These are phyloP conservation scores for Tylopilus orsonianus DNA, from an alignment of 1,284 basidiomycete species.

Conservation along the genomic window DNA sequence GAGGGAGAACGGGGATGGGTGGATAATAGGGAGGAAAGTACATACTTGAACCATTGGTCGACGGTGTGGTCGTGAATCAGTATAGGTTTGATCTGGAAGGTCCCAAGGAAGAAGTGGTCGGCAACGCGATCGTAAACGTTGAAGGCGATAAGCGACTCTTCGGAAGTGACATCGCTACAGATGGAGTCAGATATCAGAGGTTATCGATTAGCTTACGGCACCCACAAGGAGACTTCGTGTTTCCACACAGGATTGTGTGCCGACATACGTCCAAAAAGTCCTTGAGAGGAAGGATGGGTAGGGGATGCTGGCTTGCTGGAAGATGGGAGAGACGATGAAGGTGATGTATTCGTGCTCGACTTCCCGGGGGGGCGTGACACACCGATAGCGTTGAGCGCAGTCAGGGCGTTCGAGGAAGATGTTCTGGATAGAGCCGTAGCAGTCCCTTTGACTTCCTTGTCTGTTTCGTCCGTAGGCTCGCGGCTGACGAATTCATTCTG, in stretches of 20 bases:
- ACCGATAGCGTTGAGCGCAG: conserved; percentile 68
- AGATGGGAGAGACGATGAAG: conserved; percentile 41
- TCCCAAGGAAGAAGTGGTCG: conserved; percentile 90
- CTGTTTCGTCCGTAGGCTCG: conserved; percentile 84
- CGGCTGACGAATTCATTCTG: conserved; percentile 98
- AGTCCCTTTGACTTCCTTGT: conserved; percentile 83
- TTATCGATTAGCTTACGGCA: conserved; percentile 22
- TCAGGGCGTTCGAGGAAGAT: conserved; percentile 61
- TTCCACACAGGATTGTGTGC: conserved; percentile 97
- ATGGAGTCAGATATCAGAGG: conserved; percentile 20
- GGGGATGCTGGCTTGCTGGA: conserved; percentile 36
- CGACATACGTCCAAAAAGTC: conserved; percentile 63
- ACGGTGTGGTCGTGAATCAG: conserved; percentile 91
- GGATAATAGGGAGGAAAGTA: conserved; percentile 18
- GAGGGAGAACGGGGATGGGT: not conserved
- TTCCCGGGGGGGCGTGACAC: conserved; percentile 44
- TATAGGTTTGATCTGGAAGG: conserved; percentile 87
- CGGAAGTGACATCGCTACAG: conserved; percentile 90
- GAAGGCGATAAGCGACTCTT: conserved; percentile 82
- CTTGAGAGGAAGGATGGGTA: conserved; percentile 38
- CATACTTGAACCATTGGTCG: conserved; percentile 96
- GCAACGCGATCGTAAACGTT: conserved; percentile 92
- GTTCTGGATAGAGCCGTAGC: conserved; percentile 62
- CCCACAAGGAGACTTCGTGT: conserved; percentile 96
- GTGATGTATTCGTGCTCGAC: conserved; percentile 37